These are phyloP conservation scores for Stephanocyclus meneghinianus DNA, from an alignment of 352 stramenopile species.

Conservation along the genomic window DNA sequence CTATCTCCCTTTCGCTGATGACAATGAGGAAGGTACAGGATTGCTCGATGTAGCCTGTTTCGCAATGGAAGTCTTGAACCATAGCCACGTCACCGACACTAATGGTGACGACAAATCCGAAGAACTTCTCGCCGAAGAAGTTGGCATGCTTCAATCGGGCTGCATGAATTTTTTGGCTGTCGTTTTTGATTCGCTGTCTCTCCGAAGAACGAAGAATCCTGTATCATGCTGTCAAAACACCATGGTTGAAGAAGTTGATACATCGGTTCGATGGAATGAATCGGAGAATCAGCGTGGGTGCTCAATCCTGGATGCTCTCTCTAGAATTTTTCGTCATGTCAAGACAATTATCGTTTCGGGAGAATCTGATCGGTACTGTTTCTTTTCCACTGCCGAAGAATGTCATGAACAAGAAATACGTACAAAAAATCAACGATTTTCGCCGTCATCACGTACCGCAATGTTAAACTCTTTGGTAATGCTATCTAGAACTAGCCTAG, in stretches of 20 bases:
- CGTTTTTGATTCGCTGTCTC: slow-evolving; percentile 34
- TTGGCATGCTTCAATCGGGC: slow-evolving; percentile 36
- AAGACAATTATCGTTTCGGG: slow-evolving; percentile 20
- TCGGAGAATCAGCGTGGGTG: neutral
- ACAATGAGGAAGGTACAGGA: slow-evolving; percentile 28
- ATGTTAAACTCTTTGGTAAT: slow-evolving; percentile 34
- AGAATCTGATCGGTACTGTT: neutral
- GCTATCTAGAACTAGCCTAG: slow-evolving; percentile 20
- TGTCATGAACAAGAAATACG: neutral
- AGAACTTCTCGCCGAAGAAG: slow-evolving; percentile 16
- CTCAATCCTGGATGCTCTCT: slow-evolving; percentile 14
- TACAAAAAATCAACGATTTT: neutral
- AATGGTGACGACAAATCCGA: neutral
- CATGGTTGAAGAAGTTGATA: slow-evolving; percentile 22
- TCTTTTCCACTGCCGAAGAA: no score
- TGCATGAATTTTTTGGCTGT: slow-evolving; percentile 40
- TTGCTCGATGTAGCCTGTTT: slow-evolving; percentile 36
- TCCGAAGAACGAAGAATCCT: slow-evolving; percentile 12
- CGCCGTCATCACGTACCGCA: slow-evolving; percentile 23
- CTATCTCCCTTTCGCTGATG: slow-evolving; percentile 24
- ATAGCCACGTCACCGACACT: neutral
- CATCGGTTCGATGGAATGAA: neutral
- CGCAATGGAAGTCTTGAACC: slow-evolving; percentile 30
- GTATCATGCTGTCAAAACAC: neutral
- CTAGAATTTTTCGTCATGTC: slow-evolving; percentile 16